phyloP scores from a whole-genome alignment of 2,329 filamentous ascomycete genomes.

The Geosmithia morbida region DNA sequence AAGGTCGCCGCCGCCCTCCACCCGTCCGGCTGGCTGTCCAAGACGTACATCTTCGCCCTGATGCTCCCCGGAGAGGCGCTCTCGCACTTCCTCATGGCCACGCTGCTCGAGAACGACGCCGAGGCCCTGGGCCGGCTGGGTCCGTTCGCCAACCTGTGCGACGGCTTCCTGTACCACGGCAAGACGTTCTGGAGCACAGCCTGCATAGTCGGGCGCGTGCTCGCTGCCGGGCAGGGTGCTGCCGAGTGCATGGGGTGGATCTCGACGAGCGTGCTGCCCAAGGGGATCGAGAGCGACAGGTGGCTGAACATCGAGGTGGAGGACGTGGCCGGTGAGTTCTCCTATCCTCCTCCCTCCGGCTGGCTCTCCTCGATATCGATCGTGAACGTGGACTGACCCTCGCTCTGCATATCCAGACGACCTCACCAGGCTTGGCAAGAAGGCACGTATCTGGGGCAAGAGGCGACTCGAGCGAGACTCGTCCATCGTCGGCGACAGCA shows the following conservation, averaged over 20 bases:
- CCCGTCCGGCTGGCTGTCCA: constrained; percentile 50
- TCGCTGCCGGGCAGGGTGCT: constrained; percentile 46
- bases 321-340: constrained; percentile 31
- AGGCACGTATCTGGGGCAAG: constrained; percentile 48
- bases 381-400: too few relatives aligned
- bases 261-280: constrained; percentile 42
- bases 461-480: constrained; percentile 43
- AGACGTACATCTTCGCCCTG: constrained; percentile 51
- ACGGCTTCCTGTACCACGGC: constrained; percentile 46
- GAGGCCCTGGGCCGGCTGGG: constrained; percentile 43
- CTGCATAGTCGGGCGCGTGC: constrained; percentile 49
- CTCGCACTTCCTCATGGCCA: constrained; percentile 50
- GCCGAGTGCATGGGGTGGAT: constrained; percentile 57
- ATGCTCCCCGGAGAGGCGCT: constrained; percentile 50
- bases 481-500: constrained; percentile 41
- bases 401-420: constrained; percentile 34
- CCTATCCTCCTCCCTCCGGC: too few relatives aligned
- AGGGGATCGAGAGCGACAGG: constrained; percentile 35
- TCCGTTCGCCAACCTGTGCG: constrained; percentile 45
- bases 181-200: constrained; percentile 58
- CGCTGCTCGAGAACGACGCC: constrained; percentile 49
- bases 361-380: too few relatives aligned
- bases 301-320: constrained; percentile 46
- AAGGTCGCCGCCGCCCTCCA: constrained; percentile 44
- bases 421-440: constrained; percentile 32